These are phyloP conservation scores for Casaregolazyma suthepensis DNA, from an alignment of 1,139 yeast genomes.

Conservation along the genomic window DNA sequence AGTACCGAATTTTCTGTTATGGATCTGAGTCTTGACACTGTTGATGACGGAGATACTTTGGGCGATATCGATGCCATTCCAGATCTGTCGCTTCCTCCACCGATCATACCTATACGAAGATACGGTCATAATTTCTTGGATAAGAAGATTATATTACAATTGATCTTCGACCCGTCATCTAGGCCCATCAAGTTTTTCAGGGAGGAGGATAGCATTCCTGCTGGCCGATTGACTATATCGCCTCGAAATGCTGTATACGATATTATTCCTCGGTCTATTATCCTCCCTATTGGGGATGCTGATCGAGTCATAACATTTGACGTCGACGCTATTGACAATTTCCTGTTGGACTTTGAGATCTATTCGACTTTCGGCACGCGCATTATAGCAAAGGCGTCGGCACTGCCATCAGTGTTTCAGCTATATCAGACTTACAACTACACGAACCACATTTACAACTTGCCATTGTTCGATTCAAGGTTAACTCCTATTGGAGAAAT, in stretches of 20 bases:
- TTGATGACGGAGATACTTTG: constrained; percentile 16
- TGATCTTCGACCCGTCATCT: constrained; percentile 56
- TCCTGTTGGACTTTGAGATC: constrained; percentile 81
- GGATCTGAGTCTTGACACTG: constrained; percentile 8
- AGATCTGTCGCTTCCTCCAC: constrained; percentile 88
- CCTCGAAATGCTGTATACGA: constrained; percentile 44
- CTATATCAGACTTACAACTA: constrained; percentile 25
- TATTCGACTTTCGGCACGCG: constrained; percentile 94
- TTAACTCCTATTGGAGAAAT: constrained; percentile 79
- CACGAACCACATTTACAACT: constrained; percentile 33
- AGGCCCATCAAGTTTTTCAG: constrained; percentile 32
- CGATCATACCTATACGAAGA: constrained; percentile 84
- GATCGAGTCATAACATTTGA: constrained; percentile 78
- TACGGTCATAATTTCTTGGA: constrained; percentile 95
- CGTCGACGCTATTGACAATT: constrained; percentile 70
- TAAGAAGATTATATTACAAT: constrained; percentile 68
- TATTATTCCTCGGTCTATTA: constrained; percentile 78
- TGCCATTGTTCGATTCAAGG: constrained; percentile 80
- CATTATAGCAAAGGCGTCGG: constrained; percentile 82
- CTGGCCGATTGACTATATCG: constrained; percentile 66
- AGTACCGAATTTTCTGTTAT: constrained; percentile 2
- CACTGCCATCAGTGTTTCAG: constrained; percentile 49
- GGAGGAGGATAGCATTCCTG: constrained; percentile 35
- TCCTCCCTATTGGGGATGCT: constrained; percentile 70
- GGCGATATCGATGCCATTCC: constrained; percentile 70